These are phyloP conservation scores for Hyphopichia homilentoma DNA, from an alignment of 805 yeast species.

Conservation along the genomic window DNA sequence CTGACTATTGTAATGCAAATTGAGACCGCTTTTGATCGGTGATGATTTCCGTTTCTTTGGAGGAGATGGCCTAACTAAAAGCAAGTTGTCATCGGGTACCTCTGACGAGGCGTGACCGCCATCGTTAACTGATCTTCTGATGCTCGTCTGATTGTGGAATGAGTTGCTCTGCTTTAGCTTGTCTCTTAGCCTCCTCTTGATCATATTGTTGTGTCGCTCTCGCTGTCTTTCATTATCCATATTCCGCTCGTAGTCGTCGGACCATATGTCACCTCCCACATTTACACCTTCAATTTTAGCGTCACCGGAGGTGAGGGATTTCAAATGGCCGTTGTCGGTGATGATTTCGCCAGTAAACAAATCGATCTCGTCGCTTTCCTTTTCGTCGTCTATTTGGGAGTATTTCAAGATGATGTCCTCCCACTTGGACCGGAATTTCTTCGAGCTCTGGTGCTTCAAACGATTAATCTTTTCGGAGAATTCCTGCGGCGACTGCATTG, in stretches of 20 bases:
- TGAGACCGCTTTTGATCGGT: too few relatives aligned
- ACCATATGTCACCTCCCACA: slow-evolving; percentile 34
- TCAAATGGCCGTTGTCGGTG: slow-evolving; percentile 67
- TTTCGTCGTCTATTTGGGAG: slow-evolving; percentile 41
- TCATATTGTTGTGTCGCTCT: slow-evolving; percentile 9
- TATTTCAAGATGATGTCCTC: slow-evolving; percentile 50
- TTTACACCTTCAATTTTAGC: slow-evolving; percentile 7
- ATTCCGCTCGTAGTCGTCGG: slow-evolving; percentile 25
- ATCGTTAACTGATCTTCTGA: too few relatives aligned
- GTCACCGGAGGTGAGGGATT: slow-evolving; percentile 31
- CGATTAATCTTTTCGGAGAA: slow-evolving; percentile 20
- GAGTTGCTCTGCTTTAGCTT: slow-evolving; percentile 12
- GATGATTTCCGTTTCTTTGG: slow-evolving; percentile 17
- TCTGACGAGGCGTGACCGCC: slow-evolving; percentile 1
- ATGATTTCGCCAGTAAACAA: slow-evolving; percentile 58
- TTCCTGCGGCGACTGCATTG: slow-evolving; percentile 10
- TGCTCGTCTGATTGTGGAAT: slow-evolving; percentile 9
- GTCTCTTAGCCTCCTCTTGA: slow-evolving; percentile 11
- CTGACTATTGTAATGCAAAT: too few relatives aligned
- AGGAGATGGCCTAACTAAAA: slow-evolving; percentile 26
- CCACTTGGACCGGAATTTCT: slow-evolving; percentile 40
- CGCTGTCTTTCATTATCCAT: slow-evolving; percentile 5
- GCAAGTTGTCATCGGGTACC: slow-evolving; percentile 18
- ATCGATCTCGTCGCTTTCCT: slow-evolving; percentile 65
- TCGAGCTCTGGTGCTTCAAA: slow-evolving; percentile 26